Conservation (phyloP, 352 stramenopile species). For the Phytophthora niederhauseri region DNA sequence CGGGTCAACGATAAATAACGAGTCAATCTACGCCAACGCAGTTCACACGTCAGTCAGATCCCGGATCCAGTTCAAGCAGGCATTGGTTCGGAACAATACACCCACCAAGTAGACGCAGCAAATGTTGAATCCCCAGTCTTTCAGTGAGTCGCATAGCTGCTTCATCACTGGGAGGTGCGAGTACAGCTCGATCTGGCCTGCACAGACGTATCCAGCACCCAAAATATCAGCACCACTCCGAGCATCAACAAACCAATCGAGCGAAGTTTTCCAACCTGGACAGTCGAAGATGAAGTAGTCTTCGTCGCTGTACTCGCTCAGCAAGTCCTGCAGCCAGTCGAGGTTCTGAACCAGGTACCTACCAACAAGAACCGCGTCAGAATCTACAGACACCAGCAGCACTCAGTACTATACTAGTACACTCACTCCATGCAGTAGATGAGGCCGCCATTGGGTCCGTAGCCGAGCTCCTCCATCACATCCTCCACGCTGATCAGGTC, state of each 20-base stretch:
- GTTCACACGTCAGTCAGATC: neutral
- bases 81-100: neutral
- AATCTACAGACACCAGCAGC: neutral
- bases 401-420: conserved; percentile 18
- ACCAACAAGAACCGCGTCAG: conserved; percentile 13
- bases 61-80: neutral
- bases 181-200: conserved; percentile 93
- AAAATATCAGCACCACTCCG: conserved; percentile 8
- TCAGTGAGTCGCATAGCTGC: conserved; percentile 81
- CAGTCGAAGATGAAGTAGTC: conserved; percentile 99
- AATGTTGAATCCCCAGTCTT: conserved; percentile 90
- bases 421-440: conserved; percentile 99
- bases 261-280: conserved; percentile 77
- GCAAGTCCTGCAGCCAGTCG: conserved; percentile 95
- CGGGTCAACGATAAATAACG: conserved; percentile 95
- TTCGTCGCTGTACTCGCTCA: conserved; percentile 91
- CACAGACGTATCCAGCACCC: neutral
- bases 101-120: conserved; percentile 89
- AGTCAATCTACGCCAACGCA: conserved; percentile 85
- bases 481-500: conserved; percentile 96
- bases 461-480: conserved; percentile 97
- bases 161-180: conserved; percentile 93
- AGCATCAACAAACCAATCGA: neutral
- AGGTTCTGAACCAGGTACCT: conserved; percentile 94
- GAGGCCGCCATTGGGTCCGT: conserved; percentile 98